Base-by-base conservation (phyloP, 495 filamentous ascomycete genomes). In the Durotheca rogersii region DNA sequence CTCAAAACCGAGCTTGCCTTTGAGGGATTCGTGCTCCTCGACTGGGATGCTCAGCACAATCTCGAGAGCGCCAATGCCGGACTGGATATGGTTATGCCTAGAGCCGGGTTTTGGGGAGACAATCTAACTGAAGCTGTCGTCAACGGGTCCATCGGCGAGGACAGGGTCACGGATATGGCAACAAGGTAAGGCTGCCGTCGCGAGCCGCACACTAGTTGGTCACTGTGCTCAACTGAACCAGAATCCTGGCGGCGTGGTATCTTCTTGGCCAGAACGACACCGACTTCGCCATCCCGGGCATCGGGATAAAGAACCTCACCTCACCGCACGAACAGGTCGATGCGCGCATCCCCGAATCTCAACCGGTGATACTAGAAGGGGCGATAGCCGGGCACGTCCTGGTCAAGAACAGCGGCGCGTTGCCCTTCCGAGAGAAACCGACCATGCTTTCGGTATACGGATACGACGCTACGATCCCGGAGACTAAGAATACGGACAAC, bases 1-100 rank as follows among this genome's bases (percentile, higher is more conserved):
- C 70, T 88, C 7, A 88, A 87, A 58, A 71, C 68, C 1, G 83
- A 87, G 58, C 71, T 88, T 0, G 80, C 74, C 0, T 88, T 86
- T 61, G 73, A 83, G 35, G 85, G 85, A 5, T 85, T 79, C 50
- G 79, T 88, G 12, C 73, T 85, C 43, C 74, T 72, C 12, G 85
- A 88, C 60, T 87, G 83, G 83, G 69, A 72, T 42, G 83, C 78
- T 7, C 76, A 77, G 16, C 82, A 85, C 47, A 72, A 79, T 6
- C 68, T 77, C 0, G 68, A 72, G 12, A 76, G 77, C 7, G 74
- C 76, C 0, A 70, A 77, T 21, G 73, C 73, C 4, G 84, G 83
- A 11, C 39, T 86, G 39, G 84, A 87, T 38, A 83, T 86, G 74
- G 68, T 70, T 1, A 83, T 82, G 79, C 79, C 72, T 1, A 72